Conservation (phyloP, 1,284 basidiomycete species). For the Pisolithus thermaeus region DNA sequence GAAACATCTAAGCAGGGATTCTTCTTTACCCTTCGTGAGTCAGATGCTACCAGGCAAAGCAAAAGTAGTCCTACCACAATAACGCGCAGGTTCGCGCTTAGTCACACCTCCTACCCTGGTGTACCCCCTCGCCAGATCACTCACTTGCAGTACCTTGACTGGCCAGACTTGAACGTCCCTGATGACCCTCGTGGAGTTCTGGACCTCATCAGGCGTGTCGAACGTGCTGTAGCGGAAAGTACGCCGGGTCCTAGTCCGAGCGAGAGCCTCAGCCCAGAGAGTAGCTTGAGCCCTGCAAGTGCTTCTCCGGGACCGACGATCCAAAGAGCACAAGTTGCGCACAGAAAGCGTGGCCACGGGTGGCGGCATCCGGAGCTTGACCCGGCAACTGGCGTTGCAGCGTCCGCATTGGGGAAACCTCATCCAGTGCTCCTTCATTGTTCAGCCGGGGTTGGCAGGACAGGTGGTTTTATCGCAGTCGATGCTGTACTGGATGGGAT, state of each 20-base stretch:
- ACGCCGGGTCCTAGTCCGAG: constrained; percentile 33
- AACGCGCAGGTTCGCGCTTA: constrained; percentile 66
- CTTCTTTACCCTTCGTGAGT: constrained; percentile 25
- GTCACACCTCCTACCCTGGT: constrained; percentile 53
- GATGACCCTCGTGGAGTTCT: constrained; percentile 72
- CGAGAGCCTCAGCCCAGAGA: constrained; percentile 17
- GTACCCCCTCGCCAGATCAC: constrained; percentile 56
- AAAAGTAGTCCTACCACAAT: constrained; percentile 39
- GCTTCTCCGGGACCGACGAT: constrained; percentile 12
- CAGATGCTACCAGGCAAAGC: constrained; percentile 4
- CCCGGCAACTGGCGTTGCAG: constrained; percentile 43
- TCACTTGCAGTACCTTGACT: constrained; percentile 86
- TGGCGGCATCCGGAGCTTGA: constrained; percentile 38
- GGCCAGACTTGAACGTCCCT: constrained; percentile 94
- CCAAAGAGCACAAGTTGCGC: neutral
- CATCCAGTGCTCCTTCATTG: constrained; percentile 71
- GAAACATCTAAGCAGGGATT: constrained; percentile 25
- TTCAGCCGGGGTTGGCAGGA: constrained; percentile 88
- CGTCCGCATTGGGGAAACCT: constrained; percentile 39
- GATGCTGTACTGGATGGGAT: constrained; percentile 83
- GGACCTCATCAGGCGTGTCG: constrained; percentile 61
- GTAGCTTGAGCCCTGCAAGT: constrained; percentile 11
- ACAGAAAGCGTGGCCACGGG: constrained; percentile 19
- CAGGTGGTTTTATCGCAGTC: constrained; percentile 86
- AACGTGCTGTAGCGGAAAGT: constrained; percentile 42